These are phyloP conservation scores for Rhizopus delemar DNA, from an alignment of 371 early-diverging fungal species.

Conservation along the genomic window DNA sequence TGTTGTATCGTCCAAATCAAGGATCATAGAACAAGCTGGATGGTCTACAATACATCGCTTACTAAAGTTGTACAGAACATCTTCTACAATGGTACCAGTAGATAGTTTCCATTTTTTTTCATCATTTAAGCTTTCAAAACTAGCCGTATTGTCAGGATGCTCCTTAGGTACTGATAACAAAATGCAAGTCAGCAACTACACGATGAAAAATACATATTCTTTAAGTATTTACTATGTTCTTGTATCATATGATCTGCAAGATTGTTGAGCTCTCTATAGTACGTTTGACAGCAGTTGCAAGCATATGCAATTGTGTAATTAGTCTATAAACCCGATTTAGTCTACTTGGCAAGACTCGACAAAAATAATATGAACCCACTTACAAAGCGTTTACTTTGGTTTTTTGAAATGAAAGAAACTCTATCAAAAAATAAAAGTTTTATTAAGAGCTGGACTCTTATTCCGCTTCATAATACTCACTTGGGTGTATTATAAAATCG, in stretches of 20 bases:
- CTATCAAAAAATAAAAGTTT: conserved; percentile 2
- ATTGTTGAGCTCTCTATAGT: neutral
- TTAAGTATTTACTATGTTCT: too few species aligned
- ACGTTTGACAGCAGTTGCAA: neutral
- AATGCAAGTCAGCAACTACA: neutral
- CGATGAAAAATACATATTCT: too few species aligned
- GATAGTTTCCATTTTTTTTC: conserved; percentile 4
- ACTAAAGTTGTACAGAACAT: conserved; percentile 5
- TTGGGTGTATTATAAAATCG: conserved; percentile 2
- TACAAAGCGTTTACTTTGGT: too few species aligned
- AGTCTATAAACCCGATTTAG: conserved; percentile 4
- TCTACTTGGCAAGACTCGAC: too few species aligned
- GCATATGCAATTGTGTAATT: neutral
- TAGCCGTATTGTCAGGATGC: neutral
- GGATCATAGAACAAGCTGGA: conserved; percentile 3
- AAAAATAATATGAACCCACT: too few species aligned
- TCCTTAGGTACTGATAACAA: conserved; percentile 1
- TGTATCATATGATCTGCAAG: too few species aligned
- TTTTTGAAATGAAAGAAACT: too few species aligned
- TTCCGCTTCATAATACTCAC: neutral
- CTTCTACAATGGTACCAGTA: conserved; percentile 4
- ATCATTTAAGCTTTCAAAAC: conserved; percentile 1
- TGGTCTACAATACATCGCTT: conserved; percentile 1
- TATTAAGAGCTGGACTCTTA: neutral
- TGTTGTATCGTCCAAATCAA: conserved; percentile 2